Percentiles rank a stretch among this genome's conserved stretches.
Conservation (phyloP, 208 protist genomes). For the Sergeia podlipaevii region DNA sequence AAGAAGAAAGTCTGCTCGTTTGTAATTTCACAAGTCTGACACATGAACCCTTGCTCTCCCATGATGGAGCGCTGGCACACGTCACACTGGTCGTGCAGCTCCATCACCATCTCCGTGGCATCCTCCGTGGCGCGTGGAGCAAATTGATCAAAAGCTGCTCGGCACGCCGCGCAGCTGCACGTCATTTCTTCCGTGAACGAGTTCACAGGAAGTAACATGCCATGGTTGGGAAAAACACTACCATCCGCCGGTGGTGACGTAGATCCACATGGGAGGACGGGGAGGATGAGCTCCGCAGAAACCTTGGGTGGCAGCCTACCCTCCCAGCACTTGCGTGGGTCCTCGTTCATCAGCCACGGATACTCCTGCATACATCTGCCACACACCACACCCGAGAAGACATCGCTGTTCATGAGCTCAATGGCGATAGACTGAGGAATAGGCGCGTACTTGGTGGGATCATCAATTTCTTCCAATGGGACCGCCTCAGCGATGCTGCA, state of each 20-base stretch:
- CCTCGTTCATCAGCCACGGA: slow-evolving; percentile 63
- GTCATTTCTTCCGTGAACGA: slow-evolving; percentile 60
- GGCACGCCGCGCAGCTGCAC: slow-evolving; percentile 60
- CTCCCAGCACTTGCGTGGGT: slow-evolving; percentile 52
- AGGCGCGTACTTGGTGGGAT: slow-evolving; percentile 22
- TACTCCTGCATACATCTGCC: slow-evolving; percentile 79
- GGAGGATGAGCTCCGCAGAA: slow-evolving; percentile 7
- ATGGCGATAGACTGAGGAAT: slow-evolving; percentile 33
- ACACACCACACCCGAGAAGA: slow-evolving; percentile 80
- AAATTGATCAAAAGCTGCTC: slow-evolving; percentile 53
- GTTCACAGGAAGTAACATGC: slow-evolving; percentile 65
- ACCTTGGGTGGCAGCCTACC: slow-evolving; percentile 45
- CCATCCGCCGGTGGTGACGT: slow-evolving; percentile 2
- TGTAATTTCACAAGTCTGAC: slow-evolving; percentile 76
- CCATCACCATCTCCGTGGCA: slow-evolving; percentile 65
- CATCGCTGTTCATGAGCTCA: slow-evolving; percentile 72
- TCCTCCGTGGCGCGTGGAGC: slow-evolving; percentile 51
- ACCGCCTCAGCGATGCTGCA: slow-evolving; percentile 59
- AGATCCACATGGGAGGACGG: slow-evolving; percentile 39
- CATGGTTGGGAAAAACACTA: slow-evolving; percentile 59
- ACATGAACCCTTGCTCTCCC: slow-evolving; percentile 64
- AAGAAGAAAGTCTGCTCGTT: slow-evolving; percentile 52
- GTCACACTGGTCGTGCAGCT: slow-evolving; percentile 69
- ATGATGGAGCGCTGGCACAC: slow-evolving; percentile 50
- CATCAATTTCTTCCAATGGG: slow-evolving; percentile 30